These are phyloP conservation scores for Pythium volutum DNA, from an alignment of 352 stramenopile genomes.

Conservation along the genomic window DNA sequence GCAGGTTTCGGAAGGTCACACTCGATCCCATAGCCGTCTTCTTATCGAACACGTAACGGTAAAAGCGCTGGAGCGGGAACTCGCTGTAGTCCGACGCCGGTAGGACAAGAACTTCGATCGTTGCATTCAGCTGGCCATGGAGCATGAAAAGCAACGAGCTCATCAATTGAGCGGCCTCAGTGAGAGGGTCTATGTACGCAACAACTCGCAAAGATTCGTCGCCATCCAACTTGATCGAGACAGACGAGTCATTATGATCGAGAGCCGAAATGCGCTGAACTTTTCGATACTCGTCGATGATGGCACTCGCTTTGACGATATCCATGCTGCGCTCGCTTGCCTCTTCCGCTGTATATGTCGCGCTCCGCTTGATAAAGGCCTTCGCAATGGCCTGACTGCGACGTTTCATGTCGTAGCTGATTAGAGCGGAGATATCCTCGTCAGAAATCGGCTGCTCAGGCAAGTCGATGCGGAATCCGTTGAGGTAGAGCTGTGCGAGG, in stretches of 20 bases:
- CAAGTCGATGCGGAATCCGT: slow-evolving; percentile 61
- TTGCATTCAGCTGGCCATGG: slow-evolving; percentile 65
- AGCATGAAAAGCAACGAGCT: slow-evolving; percentile 86
- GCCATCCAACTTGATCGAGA: slow-evolving; percentile 37
- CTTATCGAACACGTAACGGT: slow-evolving; percentile 86
- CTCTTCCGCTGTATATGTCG: slow-evolving; percentile 39
- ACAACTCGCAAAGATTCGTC: slow-evolving; percentile 58
- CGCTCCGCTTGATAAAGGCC: slow-evolving; percentile 63
- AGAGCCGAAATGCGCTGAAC: slow-evolving; percentile 38
- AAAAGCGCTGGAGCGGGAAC: slow-evolving; percentile 92
- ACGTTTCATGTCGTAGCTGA: slow-evolving; percentile 68
- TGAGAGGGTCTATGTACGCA: slow-evolving; percentile 90
- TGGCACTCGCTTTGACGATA: slow-evolving; percentile 73
- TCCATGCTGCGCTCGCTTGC: slow-evolving; percentile 61
- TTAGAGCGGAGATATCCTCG: slow-evolving; percentile 61
- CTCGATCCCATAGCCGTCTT: slow-evolving; percentile 37
- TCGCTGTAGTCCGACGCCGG: slow-evolving; percentile 73
- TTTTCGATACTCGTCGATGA: slow-evolving; percentile 75
- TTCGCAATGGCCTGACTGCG: slow-evolving; percentile 68
- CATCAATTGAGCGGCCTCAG: slow-evolving; percentile 84
- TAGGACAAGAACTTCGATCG: slow-evolving; percentile 61
- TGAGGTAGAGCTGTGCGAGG: slow-evolving; percentile 58
- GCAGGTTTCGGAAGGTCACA: slow-evolving; percentile 79
- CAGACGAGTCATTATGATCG: slow-evolving; percentile 32
- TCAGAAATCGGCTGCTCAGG: slow-evolving; percentile 47